Evolutionary conservation across 129 eudicot genomes (phyloP), one percentile per base, ranked within the genome.

Genomic region (Flaveria robusta): DNA sequence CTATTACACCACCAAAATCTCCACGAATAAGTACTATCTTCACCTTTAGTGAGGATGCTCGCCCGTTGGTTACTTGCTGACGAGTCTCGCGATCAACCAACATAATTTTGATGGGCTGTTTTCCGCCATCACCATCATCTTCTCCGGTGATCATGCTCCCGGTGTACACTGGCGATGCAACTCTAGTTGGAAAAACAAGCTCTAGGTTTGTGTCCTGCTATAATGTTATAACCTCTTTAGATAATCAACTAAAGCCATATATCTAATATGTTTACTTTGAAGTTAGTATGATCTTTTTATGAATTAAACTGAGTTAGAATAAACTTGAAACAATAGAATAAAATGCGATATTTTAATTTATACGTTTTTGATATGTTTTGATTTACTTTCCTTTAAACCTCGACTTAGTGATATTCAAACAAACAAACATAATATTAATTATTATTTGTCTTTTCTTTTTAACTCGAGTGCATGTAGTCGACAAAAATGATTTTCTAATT

Each of bases 11-110:
- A 3, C 64, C 64, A 24, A 22, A 49, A 55, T 39, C 20, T 51
- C 59, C 78, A 29, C 3, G 66, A 37, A 79, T 42, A 41, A 79
- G 83, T 37, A 72, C 83, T 14, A 79, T 22, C 12, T 72, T 79
- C 74, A 79, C 74, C 13, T 73, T 50, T 9, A 55, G 31, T 1
- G 49, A 72, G 74, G 83, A 66, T 64, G 24, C 29, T 11, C 58
- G 43, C 1, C 78, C 78, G 34, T 41, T 50, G 34, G 73, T 63
- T 23, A 72, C 24, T 37, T 0, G 16, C 26, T 72, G n/a, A 4
- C 31, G 34, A 9, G 83, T 63, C 13, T 34, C 11, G 10, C 68
- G 12, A 9, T 79, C 50, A n/a, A 79, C n/a, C 68, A 79, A 79
- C 10, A 63, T 16, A 18, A 72, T 43, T 51, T 18, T 79, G 31